These are phyloP conservation scores for Suillus variegatus DNA, from an alignment of 768 basidiomycete genomes.

Conservation along the genomic window DNA sequence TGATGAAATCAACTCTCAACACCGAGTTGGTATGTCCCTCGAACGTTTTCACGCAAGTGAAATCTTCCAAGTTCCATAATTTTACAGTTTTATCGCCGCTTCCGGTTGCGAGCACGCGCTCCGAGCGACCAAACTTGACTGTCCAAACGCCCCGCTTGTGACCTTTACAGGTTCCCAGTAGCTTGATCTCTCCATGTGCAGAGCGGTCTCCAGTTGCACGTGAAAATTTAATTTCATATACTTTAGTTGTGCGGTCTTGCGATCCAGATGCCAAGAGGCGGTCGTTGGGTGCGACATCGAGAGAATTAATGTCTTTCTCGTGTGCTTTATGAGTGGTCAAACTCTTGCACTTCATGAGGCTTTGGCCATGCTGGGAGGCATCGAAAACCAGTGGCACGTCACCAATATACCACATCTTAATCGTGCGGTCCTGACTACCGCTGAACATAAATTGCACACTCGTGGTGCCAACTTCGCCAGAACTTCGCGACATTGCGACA, in stretches of 20 bases:
- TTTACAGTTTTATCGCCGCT: conserved; percentile 95
- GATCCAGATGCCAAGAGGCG: conserved; percentile 88
- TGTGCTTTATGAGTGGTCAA: conserved; percentile 88
- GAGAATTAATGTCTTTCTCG: conserved; percentile 97
- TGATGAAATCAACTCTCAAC: conserved; percentile 87
- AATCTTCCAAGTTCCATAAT: conserved; percentile 93
- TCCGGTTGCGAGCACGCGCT: conserved; percentile 86
- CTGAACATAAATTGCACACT: conserved; percentile 77
- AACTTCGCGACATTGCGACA: conserved; percentile 73
- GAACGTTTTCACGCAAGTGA: conserved; percentile 92
- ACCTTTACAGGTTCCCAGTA: conserved; percentile 88
- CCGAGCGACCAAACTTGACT: conserved; percentile 83
- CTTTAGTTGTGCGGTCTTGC: conserved; percentile 92
- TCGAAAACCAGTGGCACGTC: conserved; percentile 39
- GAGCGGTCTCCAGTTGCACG: conserved; percentile 39
- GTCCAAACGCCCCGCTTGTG: conserved; percentile 97
- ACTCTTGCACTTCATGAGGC: conserved; percentile 59
- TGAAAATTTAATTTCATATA: conserved; percentile 74
- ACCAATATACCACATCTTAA: conserved; percentile 98
- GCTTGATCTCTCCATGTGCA: conserved; percentile 68
- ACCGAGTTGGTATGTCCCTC: conserved; percentile 99
- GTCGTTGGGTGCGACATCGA: conserved; percentile 92
- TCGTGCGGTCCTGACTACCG: conserved; percentile 94
- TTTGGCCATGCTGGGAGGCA: conserved; percentile 25
- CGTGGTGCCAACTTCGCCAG: conserved; percentile 22